Percentiles rank a stretch among this genome's conserved stretches.
phyloP scores from a whole-genome alignment of 345 rosid species.

The Aquilaria sinensis region DNA sequence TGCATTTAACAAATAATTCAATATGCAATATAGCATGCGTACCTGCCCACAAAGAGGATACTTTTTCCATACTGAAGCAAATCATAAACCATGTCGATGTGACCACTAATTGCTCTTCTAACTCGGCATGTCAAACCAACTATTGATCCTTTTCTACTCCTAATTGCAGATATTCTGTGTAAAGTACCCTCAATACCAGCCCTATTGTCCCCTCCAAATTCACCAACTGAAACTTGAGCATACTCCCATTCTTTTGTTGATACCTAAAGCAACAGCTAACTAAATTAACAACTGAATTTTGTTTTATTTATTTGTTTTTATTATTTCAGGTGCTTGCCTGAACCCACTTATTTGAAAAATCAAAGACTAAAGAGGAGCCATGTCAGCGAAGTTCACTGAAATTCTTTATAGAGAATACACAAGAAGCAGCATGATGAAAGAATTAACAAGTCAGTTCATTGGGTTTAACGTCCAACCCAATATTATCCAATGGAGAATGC shows the following conservation, averaged over 20 bases:
- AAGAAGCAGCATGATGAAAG: too few relatives aligned
- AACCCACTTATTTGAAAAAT: too few relatives aligned
- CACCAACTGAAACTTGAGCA: slow-evolving; percentile 51
- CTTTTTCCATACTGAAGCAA: slow-evolving; percentile 55
- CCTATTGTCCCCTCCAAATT: slow-evolving; percentile 55
- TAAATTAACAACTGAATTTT: too few relatives aligned
- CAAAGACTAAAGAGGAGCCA: too few relatives aligned
- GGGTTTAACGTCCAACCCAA: too few relatives aligned
- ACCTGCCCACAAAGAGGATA: slow-evolving; percentile 66
- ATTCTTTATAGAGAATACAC: background rate
- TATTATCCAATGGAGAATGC: too few relatives aligned
- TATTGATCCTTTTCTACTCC: slow-evolving; percentile 43
- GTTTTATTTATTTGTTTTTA: too few relatives aligned
- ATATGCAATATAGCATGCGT: slow-evolving; percentile 7
- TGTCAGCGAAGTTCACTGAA: background rate
- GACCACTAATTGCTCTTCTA: slow-evolving; percentile 62
- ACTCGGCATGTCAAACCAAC: slow-evolving; percentile 66
- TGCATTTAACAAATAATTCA: background rate
- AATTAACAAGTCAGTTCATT: too few relatives aligned
- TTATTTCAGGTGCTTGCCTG: too few relatives aligned
- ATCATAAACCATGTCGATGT: slow-evolving; percentile 55
- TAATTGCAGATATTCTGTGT: slow-evolving; percentile 63
- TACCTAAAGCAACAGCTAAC: slow-evolving; percentile 28
- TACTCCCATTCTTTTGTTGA: slow-evolving; percentile 51
- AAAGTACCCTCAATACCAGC: slow-evolving; percentile 68